A percentile compares a stretch with the other conserved stretches of the same genome.
Evolutionary conservation across 176 grass and related monocot genomes (phyloP).

Genomic region (Triticum urartu): DNA sequence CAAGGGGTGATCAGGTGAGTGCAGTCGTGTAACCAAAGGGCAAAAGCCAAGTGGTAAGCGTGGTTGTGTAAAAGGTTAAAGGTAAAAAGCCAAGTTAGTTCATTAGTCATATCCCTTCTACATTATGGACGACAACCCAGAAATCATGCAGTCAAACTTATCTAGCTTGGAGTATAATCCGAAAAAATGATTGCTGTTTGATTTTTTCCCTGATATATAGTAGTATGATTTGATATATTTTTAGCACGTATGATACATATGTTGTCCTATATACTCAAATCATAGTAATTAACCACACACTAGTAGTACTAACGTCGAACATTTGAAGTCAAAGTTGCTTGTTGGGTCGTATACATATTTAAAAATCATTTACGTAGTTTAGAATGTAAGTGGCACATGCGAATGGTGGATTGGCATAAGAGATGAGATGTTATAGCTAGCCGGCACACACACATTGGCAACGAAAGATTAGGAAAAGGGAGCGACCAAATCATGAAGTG

Average conservation of each 20-base stretch:
- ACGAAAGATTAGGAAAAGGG: neutral
- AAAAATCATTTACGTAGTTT: too few species aligned
- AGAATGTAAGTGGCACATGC: neutral
- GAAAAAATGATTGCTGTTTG: neutral
- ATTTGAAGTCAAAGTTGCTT: neutral
- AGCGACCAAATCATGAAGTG: neutral
- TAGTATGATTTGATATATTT: neutral
- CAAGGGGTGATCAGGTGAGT: neutral
- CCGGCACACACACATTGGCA: neutral
- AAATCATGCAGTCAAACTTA: neutral
- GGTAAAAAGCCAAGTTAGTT: neutral
- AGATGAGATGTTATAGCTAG: neutral
- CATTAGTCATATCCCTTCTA: neutral
- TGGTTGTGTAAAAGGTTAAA: neutral
- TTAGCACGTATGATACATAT: neutral
- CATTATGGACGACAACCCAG: neutral
- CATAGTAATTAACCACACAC: neutral
- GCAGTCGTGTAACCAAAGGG: neutral
- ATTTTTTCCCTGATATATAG: too few species aligned
- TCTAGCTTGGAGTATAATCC: neutral
- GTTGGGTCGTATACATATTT: neutral
- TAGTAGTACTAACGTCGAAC: neutral
- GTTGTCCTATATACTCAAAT: neutral
- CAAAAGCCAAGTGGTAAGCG: neutral
- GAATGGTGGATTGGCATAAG: neutral